Evolutionary conservation across 2,329 filamentous ascomycete species (phyloP).

Genomic region (Arthrobotrys conoides): DNA sequence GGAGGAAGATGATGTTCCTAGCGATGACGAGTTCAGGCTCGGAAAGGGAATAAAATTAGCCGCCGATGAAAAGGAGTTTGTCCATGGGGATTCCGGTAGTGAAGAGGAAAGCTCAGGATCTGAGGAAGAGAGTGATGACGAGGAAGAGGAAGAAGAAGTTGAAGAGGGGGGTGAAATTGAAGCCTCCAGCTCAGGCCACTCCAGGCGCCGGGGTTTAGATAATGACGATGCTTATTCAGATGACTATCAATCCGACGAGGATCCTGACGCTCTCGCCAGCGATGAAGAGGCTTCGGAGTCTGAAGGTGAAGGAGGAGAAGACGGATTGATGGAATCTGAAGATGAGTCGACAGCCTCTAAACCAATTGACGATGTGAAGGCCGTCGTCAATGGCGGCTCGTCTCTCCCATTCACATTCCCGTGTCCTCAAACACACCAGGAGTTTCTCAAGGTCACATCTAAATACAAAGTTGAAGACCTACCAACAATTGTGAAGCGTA

Average conservation of each 20-base stretch:
- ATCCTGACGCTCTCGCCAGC: slow-evolving; percentile 69
- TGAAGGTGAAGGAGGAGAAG: slow-evolving; percentile 78
- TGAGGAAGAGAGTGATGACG: slow-evolving; percentile 62
- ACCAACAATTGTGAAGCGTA: slow-evolving; percentile 85
- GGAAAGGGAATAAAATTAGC: slow-evolving; percentile 71
- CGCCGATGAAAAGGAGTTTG: slow-evolving; percentile 67
- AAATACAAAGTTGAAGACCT: slow-evolving; percentile 76
- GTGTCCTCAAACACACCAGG: slow-evolving; percentile 83
- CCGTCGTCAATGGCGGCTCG: slow-evolving; percentile 69
- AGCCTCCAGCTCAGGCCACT: slow-evolving; percentile 66
- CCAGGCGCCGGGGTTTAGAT: slow-evolving; percentile 73
- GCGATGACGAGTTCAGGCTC: slow-evolving; percentile 74
- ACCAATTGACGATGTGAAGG: slow-evolving; percentile 69
- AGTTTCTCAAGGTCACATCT: slow-evolving; percentile 78
- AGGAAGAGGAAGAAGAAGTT: slow-evolving; percentile 67
- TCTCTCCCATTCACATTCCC: slow-evolving; percentile 85
- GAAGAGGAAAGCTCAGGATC: slow-evolving; percentile 33
- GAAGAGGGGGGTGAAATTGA: slow-evolving; percentile 73
- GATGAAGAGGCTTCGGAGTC: slow-evolving; percentile 70
- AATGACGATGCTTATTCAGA: slow-evolving; percentile 72
- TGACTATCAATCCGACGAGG: slow-evolving; percentile 68
- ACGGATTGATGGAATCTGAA: slow-evolving; percentile 72
- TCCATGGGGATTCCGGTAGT: slow-evolving; percentile 57
- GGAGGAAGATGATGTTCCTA: slow-evolving; percentile 69
- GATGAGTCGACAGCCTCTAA: slow-evolving; percentile 72